Conservation (phyloP, 805 yeast genomes). For the Naumovozyma castellii region DNA sequence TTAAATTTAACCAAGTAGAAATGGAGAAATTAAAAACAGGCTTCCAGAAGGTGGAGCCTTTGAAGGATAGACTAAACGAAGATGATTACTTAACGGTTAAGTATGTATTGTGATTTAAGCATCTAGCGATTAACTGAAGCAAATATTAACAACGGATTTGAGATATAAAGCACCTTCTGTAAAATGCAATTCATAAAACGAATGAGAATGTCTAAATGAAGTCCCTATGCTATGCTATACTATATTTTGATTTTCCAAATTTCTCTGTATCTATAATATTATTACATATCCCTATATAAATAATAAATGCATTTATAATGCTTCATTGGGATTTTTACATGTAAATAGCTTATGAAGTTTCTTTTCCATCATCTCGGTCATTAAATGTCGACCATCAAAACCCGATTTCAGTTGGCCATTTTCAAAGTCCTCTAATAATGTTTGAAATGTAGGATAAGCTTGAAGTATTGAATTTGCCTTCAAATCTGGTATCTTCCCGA, state of each 20-base stretch:
- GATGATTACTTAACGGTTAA: conserved; percentile 46
- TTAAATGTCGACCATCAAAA: conserved; percentile 35
- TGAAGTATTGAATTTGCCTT: conserved; percentile 39
- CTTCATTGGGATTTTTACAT: conserved; percentile 42
- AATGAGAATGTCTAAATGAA: conserved; percentile 3
- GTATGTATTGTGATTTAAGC: conserved; percentile 31
- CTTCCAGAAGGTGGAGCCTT: conserved; percentile 32
- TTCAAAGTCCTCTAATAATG: conserved; percentile 22
- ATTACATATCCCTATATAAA: neutral
- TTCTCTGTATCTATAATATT: neutral
- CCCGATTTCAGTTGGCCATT: conserved; percentile 34
- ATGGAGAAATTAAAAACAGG: conserved; percentile 29
- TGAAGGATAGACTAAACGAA: conserved; percentile 41
- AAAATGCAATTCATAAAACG: conserved; percentile 31
- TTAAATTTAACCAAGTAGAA: conserved; percentile 40
- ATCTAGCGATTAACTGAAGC: neutral
- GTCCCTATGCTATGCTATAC: conserved; percentile 5
- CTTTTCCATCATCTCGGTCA: conserved; percentile 42
- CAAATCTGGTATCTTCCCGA: conserved; percentile 47
- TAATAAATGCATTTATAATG: conserved; percentile 10
- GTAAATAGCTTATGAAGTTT: conserved; percentile 41
- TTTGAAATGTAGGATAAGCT: conserved; percentile 34
- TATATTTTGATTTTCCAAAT: neutral
- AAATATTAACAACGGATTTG: too few relatives aligned
- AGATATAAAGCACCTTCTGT: conserved; percentile 28